Conservation (phyloP, 495 filamentous ascomycete species). For the Penicillium crystallinum region DNA sequence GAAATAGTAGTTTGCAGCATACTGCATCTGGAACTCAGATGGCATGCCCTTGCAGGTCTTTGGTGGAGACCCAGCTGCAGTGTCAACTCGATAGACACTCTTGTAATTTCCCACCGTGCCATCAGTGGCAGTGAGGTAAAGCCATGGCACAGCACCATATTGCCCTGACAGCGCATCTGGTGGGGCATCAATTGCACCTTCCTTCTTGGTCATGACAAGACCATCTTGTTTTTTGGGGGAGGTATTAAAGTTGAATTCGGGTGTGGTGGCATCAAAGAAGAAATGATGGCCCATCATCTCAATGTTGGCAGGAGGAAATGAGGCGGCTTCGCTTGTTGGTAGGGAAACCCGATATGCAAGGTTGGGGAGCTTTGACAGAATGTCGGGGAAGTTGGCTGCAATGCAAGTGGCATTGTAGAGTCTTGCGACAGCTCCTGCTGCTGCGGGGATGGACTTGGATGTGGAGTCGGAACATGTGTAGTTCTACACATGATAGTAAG, state of each 20-base stretch:
- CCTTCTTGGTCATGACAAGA: slow-evolving; percentile 58
- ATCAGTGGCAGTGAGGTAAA: slow-evolving; percentile 43
- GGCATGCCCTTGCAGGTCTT: slow-evolving; percentile 64
- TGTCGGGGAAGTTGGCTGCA: slow-evolving; percentile 57
- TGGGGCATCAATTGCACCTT: slow-evolving; percentile 53
- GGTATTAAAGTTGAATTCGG: slow-evolving; percentile 75
- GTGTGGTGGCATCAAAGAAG: slow-evolving; percentile 57
- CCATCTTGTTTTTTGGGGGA: slow-evolving; percentile 48
- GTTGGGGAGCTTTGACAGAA: slow-evolving; percentile 49
- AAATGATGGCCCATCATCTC: slow-evolving; percentile 75
- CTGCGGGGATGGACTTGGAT: slow-evolving; percentile 51
- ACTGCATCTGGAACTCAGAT: slow-evolving; percentile 63
- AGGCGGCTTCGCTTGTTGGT: slow-evolving; percentile 15
- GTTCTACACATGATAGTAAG: slow-evolving; percentile 51
- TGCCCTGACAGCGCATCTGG: slow-evolving; percentile 47
- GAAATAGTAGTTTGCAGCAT: slow-evolving; percentile 72
- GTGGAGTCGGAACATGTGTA: slow-evolving; percentile 72
- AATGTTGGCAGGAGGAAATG: slow-evolving; percentile 48
- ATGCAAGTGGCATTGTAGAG: slow-evolving; percentile 88
- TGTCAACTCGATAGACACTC: slow-evolving; percentile 81
- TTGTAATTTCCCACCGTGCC: slow-evolving; percentile 58
- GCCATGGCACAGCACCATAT: slow-evolving; percentile 57
- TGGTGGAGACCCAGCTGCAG: slow-evolving; percentile 75
- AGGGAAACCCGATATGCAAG: slow-evolving; percentile 42
- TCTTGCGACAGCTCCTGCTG: slow-evolving; percentile 71